phyloP scores from a whole-genome alignment of 257 asterid genomes.

The Mitragyna speciosa region DNA sequence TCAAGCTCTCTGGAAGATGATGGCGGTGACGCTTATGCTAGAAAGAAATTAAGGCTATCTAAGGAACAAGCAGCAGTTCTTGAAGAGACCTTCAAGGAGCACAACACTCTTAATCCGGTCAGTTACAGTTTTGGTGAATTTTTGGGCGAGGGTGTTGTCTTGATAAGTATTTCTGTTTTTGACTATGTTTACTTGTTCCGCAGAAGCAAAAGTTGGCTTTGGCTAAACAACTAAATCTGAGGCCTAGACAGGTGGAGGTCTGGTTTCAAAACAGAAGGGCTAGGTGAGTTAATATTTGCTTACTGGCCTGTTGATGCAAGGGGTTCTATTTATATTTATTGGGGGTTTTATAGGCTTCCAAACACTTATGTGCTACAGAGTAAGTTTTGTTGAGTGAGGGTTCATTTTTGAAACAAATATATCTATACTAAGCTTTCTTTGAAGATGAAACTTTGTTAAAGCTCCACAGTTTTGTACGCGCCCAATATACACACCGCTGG shows the following conservation, averaged over 20 bases:
- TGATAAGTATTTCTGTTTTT: neutral
- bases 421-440: neutral
- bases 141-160: slow-evolving; percentile 15
- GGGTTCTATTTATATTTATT: slow-evolving; percentile 34
- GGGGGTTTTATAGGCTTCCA: neutral
- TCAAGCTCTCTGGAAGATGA: slow-evolving; percentile 79
- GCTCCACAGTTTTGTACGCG: neutral
- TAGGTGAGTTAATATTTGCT: slow-evolving; percentile 46
- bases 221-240: slow-evolving; percentile 76
- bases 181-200: slow-evolving; percentile 4
- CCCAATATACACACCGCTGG: neutral
- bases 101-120: slow-evolving; percentile 87
- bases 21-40: slow-evolving; percentile 68
- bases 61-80: slow-evolving; percentile 92
- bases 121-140: slow-evolving; percentile 34
- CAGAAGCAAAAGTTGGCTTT: slow-evolving; percentile 93
- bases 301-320: slow-evolving; percentile 11
- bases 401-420: neutral
- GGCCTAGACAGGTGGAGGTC: slow-evolving; percentile 96
- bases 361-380: neutral
- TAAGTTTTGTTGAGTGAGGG: neutral
- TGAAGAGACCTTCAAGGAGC: slow-evolving; percentile 90
- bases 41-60: slow-evolving; percentile 91
- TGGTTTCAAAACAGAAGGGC: slow-evolving; percentile 99
- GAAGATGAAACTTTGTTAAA: neutral